Evolutionary conservation across 208 protist species (phyloP).

Genomic region (Trypanosoma lewisi): DNA sequence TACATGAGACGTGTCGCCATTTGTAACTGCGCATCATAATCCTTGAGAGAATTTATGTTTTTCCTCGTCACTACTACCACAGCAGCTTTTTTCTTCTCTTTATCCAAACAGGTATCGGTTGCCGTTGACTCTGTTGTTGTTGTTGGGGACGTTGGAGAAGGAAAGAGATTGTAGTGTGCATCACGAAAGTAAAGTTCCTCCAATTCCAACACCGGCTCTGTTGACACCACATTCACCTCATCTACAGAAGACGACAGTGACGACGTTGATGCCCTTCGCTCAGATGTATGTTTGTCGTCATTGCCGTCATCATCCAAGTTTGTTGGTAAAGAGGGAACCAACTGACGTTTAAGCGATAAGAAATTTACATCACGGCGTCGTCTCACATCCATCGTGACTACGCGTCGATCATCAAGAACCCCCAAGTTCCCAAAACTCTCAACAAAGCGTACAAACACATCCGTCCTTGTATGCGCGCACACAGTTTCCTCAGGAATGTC

Average conservation of each 20-base stretch:
- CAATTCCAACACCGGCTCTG: slow-evolving; percentile 25
- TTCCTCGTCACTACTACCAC: slow-evolving; percentile 1
- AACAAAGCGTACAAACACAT: slow-evolving; percentile 51
- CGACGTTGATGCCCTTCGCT: neutral
- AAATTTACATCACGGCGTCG: slow-evolving; percentile 25
- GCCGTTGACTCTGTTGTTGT: neutral
- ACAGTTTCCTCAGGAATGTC: slow-evolving; percentile 40
- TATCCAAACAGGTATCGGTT: neutral
- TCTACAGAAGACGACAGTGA: no score
- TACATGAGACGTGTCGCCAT: slow-evolving; percentile 18
- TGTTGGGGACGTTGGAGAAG: slow-evolving; percentile 9
- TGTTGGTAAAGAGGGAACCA: slow-evolving; percentile 18
- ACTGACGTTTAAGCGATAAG: slow-evolving; percentile 16
- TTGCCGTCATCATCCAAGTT: neutral
- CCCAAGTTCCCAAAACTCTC: slow-evolving; percentile 42
- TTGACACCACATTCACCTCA: neutral
- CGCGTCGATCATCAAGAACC: slow-evolving; percentile 30
- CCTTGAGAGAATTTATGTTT: neutral
- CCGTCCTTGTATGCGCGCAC: slow-evolving; percentile 37
- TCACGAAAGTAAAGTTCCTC: slow-evolving; percentile 58
- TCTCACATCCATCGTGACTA: slow-evolving; percentile 10
- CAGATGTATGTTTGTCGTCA: neutral
- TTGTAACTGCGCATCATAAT: slow-evolving; percentile 6
- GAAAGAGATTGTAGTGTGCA: slow-evolving; percentile 38
- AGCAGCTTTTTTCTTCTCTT: no score